Percentiles rank a stretch among this genome's conserved stretches.
phyloP scores from a whole-genome alignment of 2,329 filamentous ascomycete species.

The Chaetomiaceae sp. region DNA sequence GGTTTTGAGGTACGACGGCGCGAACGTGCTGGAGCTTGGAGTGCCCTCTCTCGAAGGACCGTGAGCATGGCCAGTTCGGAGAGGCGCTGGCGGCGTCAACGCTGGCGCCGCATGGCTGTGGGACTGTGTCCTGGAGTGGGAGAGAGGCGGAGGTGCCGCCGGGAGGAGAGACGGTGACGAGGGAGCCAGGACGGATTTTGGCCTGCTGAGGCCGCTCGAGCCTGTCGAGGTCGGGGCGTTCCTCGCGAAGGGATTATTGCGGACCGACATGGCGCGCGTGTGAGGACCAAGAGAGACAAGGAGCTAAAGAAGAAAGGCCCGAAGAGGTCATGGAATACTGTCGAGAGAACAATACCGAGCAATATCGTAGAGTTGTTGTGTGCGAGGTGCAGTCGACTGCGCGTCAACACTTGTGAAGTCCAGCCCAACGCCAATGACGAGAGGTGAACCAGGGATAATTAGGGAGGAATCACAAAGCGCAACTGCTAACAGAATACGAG shows the following conservation, averaged over 20 bases:
- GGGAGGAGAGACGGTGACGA: conserved; percentile 45
- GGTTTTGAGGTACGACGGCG: conserved; percentile 89
- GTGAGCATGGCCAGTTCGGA: conserved; percentile 36
- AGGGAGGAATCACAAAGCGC: background rate
- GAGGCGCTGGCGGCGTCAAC: conserved; percentile 30
- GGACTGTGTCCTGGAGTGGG: conserved; percentile 66
- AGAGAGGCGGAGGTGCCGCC: conserved; percentile 32
- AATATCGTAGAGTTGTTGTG: conserved; percentile 9
- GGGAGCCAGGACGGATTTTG: conserved; percentile 69
- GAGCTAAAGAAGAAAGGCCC: background rate
- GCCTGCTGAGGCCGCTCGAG: conserved; percentile 50
- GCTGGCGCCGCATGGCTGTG: conserved; percentile 43
- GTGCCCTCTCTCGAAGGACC: conserved; percentile 60
- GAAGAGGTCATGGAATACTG: conserved; percentile 18
- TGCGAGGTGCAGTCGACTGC: conserved; percentile 1
- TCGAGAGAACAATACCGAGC: conserved; percentile 9
- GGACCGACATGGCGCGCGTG: conserved; percentile 56
- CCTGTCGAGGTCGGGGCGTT: conserved; percentile 61
- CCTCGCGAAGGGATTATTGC: conserved; percentile 74
- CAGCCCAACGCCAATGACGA: background rate
- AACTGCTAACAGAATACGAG: background rate
- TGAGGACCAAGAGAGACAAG: conserved; percentile 5
- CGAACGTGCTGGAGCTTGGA: conserved; percentile 74
- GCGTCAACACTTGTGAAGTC: conserved; percentile 18
- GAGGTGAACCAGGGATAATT: background rate